These are phyloP conservation scores for Hymenoscyphus fraxineus DNA, from an alignment of 2,329 filamentous ascomycete species.

Conservation along the genomic window DNA sequence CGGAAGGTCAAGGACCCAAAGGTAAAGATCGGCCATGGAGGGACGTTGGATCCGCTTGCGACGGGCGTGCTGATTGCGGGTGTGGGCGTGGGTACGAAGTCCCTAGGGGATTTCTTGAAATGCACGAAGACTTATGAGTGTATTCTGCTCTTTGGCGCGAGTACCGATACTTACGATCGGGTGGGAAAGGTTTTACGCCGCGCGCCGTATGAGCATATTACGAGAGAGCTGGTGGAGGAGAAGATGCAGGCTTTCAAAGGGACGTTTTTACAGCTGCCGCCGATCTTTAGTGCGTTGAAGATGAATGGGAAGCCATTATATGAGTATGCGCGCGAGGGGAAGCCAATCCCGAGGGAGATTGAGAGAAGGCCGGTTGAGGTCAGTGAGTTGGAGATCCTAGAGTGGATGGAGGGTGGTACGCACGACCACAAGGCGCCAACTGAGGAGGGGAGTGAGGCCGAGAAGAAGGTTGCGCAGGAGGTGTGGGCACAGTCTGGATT, in stretches of 20 bases:
- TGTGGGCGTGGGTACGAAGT: slow-evolving; percentile 83
- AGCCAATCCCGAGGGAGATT: slow-evolving; percentile 80
- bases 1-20: slow-evolving; percentile 58
- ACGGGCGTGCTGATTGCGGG: slow-evolving; percentile 90
- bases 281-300: slow-evolving; percentile 87
- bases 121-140: slow-evolving; percentile 95
- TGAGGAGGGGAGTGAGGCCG: slow-evolving; percentile 70
- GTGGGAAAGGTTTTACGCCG: slow-evolving; percentile 77
- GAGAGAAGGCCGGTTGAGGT: slow-evolving; percentile 77
- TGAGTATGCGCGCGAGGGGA: slow-evolving; percentile 90
- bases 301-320: slow-evolving; percentile 93
- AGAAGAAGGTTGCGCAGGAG: slow-evolving; percentile 73
- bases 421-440: slow-evolving; percentile 78
- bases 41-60: slow-evolving; percentile 89
- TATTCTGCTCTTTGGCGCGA: slow-evolving; percentile 82
- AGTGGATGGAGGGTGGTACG: slow-evolving; percentile 78
- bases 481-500: slow-evolving; percentile 50
- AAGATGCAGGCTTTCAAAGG: slow-evolving; percentile 73
- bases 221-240: slow-evolving; percentile 71
- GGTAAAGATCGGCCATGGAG: slow-evolving; percentile 94
- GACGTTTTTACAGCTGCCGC: slow-evolving; percentile 83
- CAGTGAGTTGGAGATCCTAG: slow-evolving; percentile 70
- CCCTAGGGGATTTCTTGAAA: slow-evolving; percentile 70
- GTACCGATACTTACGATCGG: slow-evolving; percentile 88
- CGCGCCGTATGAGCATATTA: slow-evolving; percentile 76